Base-by-base conservation (phyloP, 106 monocot species). In the Posidonia australis region DNA sequence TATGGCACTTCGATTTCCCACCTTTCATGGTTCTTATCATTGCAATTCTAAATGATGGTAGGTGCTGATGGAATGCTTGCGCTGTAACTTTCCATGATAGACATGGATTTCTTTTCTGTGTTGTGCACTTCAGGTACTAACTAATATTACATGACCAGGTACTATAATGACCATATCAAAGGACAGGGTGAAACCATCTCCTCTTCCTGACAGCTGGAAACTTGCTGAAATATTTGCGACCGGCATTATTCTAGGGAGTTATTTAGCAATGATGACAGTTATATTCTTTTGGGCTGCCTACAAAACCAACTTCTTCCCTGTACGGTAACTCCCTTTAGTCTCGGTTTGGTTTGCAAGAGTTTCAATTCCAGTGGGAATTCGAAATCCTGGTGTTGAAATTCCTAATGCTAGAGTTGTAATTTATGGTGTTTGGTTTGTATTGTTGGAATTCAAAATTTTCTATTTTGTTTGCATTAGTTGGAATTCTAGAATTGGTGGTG, bases 11-110 rank as follows among this genome's bases (percentile, higher is more conserved):
- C 23, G 88, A 93, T 63, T 93, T 93, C 66, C 88, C 93, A 48
- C 93, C 93, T 14, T 93, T 93, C 55, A 93, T 93, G 93, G 93
- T 93, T 68, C 83, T 93, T 28, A 88, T 93, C 74, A 93, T 93
- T 63, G 93, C 93, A 0, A 88, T 93, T 52, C 83, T 93, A 25
- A 93, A 93, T 76, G 93, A 93, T 66, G 93, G 93, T 88, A 68
- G 58, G 44, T 20, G 18, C 65, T 51, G 30, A 2, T 20, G 16
- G 24, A 20, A 62, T 9, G 13, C 27, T 14, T 71, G 32, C 18
- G 14, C 18, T 46, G 5, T 48, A 25, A 25, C 25, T 11, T 11
- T 61, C 44, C 6, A 22, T 10, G 10, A 54, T 54, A 54, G 21
- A 54, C 11, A 24, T 54, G 19, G 49, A 51, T 54, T 20, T 54